Conservation (phyloP, 2,329 filamentous ascomycete genomes). For the Cladobotryum mycophilum region DNA sequence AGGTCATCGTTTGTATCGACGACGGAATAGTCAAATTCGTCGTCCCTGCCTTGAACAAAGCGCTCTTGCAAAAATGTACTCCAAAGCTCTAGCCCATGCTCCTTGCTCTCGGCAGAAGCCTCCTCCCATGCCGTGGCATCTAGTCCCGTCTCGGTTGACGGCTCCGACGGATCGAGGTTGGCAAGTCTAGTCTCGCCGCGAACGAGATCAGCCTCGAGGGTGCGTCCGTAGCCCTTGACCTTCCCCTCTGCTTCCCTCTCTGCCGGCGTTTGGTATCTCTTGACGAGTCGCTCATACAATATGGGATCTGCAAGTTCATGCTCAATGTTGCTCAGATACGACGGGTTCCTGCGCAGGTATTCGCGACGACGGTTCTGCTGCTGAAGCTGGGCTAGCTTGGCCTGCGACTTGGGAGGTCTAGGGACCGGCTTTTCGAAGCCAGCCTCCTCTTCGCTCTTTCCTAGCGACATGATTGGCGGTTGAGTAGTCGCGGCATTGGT, state of each 20-base stretch:
- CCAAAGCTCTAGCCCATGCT: slow-evolving; percentile 66
- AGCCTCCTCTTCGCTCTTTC: background rate
- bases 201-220: slow-evolving; percentile 69
- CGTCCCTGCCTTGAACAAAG: slow-evolving; percentile 68
- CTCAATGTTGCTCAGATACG: slow-evolving; percentile 58
- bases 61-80: slow-evolving; percentile 62
- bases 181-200: slow-evolving; percentile 72
- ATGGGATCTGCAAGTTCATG: slow-evolving; percentile 63
- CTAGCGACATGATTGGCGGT: background rate
- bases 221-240: slow-evolving; percentile 69
- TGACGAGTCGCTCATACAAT: slow-evolving; percentile 74
- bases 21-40: slow-evolving; percentile 67
- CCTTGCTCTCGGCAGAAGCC: slow-evolving; percentile 36
- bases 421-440: slow-evolving; percentile 35
- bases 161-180: slow-evolving; percentile 30
- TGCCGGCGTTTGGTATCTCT: slow-evolving; percentile 64
- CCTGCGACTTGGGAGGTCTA: slow-evolving; percentile 36
- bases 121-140: slow-evolving; percentile 24
- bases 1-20: slow-evolving; percentile 69
- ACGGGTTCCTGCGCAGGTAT: slow-evolving; percentile 65
- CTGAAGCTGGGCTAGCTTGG: slow-evolving; percentile 42
- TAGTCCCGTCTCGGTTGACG: slow-evolving; percentile 20
- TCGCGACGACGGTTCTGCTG: slow-evolving; percentile 71
- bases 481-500: background rate
- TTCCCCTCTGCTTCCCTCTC: slow-evolving; percentile 71